Evolutionary conservation across 768 basidiomycete species (phyloP).

Genomic region (Rhizopogon vesiculosus): DNA sequence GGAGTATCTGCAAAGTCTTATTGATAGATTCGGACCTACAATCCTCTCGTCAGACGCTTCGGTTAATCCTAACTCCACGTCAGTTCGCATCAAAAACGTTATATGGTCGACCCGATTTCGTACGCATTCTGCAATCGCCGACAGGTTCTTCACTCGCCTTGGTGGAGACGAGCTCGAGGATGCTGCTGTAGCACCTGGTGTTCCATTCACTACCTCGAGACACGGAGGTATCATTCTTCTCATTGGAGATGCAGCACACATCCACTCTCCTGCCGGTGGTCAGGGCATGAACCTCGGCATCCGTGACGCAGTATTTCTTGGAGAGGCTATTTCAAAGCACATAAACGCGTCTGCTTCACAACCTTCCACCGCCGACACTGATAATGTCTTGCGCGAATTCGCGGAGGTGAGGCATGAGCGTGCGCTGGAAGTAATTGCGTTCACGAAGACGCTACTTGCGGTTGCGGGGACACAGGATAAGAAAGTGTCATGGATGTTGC

Average conservation of each 20-base stretch:
- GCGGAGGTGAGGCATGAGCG: slow-evolving; percentile 27
- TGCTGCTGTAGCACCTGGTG: not conserved
- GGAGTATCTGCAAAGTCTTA: slow-evolving; percentile 39
- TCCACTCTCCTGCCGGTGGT: slow-evolving; percentile 47
- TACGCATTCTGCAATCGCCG: slow-evolving; percentile 40
- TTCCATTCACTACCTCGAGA: not conserved
- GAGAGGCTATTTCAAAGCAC: slow-evolving; percentile 30
- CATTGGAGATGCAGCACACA: slow-evolving; percentile 45
- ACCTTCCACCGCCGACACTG: slow-evolving; percentile 10
- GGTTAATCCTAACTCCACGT: slow-evolving; percentile 24
- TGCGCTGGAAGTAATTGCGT: slow-evolving; percentile 33
- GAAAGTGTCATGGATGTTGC: not conserved
- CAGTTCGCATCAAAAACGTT: slow-evolving; percentile 29
- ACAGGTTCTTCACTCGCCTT: slow-evolving; percentile 30
- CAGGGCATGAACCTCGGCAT: slow-evolving; percentile 50
- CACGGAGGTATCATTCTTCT: slow-evolving; percentile 22
- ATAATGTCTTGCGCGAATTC: slow-evolving; percentile 28
- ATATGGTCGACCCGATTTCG: slow-evolving; percentile 46
- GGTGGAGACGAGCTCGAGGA: slow-evolving; percentile 2
- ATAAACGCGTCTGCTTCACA: slow-evolving; percentile 5
- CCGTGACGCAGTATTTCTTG: slow-evolving; percentile 42
- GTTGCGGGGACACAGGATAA: slow-evolving; percentile 5
- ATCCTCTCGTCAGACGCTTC: slow-evolving; percentile 30
- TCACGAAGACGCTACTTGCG: slow-evolving; percentile 29
- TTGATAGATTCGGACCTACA: slow-evolving; percentile 36